These are phyloP conservation scores for Hanseniaspora uvarum DNA, from an alignment of 1,139 yeast species.

Conservation along the genomic window DNA sequence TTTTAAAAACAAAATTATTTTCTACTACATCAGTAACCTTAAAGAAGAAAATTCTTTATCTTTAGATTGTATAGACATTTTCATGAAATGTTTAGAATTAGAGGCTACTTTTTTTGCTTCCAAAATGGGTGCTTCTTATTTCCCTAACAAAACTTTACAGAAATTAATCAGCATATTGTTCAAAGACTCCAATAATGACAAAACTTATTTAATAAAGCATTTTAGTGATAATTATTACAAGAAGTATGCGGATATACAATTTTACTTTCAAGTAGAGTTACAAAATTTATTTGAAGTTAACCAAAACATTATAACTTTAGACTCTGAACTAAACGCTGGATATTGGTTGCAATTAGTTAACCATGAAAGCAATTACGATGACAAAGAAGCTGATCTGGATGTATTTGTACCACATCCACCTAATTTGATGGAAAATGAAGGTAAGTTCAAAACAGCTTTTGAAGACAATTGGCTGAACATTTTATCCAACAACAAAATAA, in stretches of 20 bases:
- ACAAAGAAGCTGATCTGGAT: slow-evolving; percentile 30
- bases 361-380: slow-evolving; percentile 31
- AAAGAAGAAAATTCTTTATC: slow-evolving; percentile 33
- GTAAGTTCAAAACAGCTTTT: slow-evolving; percentile 53
- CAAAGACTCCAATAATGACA: slow-evolving; percentile 35
- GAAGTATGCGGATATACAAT: slow-evolving; percentile 56
- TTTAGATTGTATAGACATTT: slow-evolving; percentile 53
- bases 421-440: slow-evolving; percentile 42
- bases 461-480: slow-evolving; percentile 59
- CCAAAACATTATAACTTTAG: slow-evolving; percentile 14
- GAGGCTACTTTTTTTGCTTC: slow-evolving; percentile 50
- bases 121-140: slow-evolving; percentile 43
- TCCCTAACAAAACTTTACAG: slow-evolving; percentile 50
- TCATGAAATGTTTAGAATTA: slow-evolving; percentile 49
- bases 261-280: slow-evolving; percentile 46
- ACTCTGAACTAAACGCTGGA: slow-evolving; percentile 23
- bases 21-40: slow-evolving; percentile 36
- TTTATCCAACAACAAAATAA: slow-evolving; percentile 36
- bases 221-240: slow-evolving; percentile 47
- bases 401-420: slow-evolving; percentile 43
- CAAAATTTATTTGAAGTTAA: slow-evolving; percentile 22
- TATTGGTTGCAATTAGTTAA: slow-evolving; percentile 34
- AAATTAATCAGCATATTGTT: slow-evolving; percentile 36
- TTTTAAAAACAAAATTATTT: slow-evolving; percentile 40
- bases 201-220: slow-evolving; percentile 46